These are phyloP conservation scores for Diaporthe australafricana DNA, from an alignment of 2,329 filamentous ascomycete genomes.

Conservation along the genomic window DNA sequence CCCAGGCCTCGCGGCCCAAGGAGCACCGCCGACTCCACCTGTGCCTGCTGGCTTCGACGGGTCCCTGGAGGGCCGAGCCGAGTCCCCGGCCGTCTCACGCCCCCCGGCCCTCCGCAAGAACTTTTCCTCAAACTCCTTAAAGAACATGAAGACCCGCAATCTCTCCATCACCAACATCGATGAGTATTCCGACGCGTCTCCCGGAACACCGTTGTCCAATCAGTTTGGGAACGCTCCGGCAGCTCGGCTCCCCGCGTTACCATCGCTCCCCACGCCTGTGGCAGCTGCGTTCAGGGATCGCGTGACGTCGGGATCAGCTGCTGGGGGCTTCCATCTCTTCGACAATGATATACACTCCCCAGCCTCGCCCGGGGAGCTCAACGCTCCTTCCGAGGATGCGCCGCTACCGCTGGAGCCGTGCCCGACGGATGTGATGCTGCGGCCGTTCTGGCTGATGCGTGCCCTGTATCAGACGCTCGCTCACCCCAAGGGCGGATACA, in stretches of 20 bases:
- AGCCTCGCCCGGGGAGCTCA: constrained; percentile 72
- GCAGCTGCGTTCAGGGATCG: constrained; percentile 71
- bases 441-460: constrained; percentile 98
- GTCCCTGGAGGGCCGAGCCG: constrained; percentile 55
- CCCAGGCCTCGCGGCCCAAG: constrained; percentile 43
- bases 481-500: constrained; percentile 90
- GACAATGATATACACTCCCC: constrained; percentile 84
- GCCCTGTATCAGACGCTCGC: constrained; percentile 92
- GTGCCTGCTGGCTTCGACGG: constrained; percentile 44
- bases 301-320: constrained; percentile 65
- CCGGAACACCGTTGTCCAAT: constrained; percentile 79
- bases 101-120: constrained; percentile 69
- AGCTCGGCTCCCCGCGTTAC: constrained; percentile 65
- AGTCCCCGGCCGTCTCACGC: constrained; percentile 63
- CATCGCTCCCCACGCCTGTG: constrained; percentile 76
- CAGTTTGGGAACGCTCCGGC: constrained; percentile 66
- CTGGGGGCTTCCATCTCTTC: constrained; percentile 82
- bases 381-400: constrained; percentile 64
- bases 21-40: constrained; percentile 48
- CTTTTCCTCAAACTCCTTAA: constrained; percentile 76
- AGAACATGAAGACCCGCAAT: constrained; percentile 79
- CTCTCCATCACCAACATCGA: constrained; percentile 74
- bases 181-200: constrained; percentile 74
- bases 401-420: constrained; percentile 90
- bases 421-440: constrained; percentile 87